Conservation (phyloP, 495 filamentous ascomycete species). For the Penicillium atrosanguineum region DNA sequence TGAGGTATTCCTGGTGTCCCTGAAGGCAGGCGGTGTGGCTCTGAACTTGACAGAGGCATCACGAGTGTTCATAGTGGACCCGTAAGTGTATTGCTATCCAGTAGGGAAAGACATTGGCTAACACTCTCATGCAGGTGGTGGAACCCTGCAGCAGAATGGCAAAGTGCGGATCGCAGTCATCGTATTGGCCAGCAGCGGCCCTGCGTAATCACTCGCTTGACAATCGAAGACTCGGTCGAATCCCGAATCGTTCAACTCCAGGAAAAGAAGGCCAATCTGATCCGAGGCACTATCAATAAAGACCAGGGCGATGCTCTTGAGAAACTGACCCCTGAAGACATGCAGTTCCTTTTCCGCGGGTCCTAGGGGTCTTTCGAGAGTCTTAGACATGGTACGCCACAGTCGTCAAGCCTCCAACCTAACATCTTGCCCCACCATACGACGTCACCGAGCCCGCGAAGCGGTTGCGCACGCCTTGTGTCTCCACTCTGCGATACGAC, state of each 20-base stretch:
- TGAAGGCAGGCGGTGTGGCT: conserved; percentile 94
- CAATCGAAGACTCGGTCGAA: conserved; percentile 95
- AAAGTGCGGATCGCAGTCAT: conserved; percentile 93
- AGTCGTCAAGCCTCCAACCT: neutral
- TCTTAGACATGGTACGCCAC: neutral
- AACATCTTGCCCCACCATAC: neutral
- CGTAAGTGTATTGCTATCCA: conserved; percentile 52
- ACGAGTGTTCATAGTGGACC: conserved; percentile 91
- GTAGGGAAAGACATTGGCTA: conserved; percentile 6
- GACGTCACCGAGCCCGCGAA: conserved; percentile 3
- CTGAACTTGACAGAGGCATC: conserved; percentile 93
- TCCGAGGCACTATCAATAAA: conserved; percentile 90
- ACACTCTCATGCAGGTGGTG: conserved; percentile 66
- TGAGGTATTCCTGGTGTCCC: conserved; percentile 89
- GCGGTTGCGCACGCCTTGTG: neutral
- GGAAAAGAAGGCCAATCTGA: conserved; percentile 97
- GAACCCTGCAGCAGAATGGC: conserved; percentile 98
- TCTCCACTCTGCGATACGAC: conserved; percentile 8
- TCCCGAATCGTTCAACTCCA: conserved; percentile 90
- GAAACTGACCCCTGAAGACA: conserved; percentile 82
- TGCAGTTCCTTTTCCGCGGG: conserved; percentile 94
- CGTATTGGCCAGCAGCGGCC: conserved; percentile 92
- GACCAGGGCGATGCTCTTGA: conserved; percentile 81
- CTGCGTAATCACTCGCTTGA: conserved; percentile 89
- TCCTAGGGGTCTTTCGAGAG: conserved; percentile 14